A percentile compares a stretch with the other conserved stretches of the same genome.
Conservation (phyloP, 2,329 filamentous ascomycete genomes). For the Cephalotrichum gorgonifer region DNA sequence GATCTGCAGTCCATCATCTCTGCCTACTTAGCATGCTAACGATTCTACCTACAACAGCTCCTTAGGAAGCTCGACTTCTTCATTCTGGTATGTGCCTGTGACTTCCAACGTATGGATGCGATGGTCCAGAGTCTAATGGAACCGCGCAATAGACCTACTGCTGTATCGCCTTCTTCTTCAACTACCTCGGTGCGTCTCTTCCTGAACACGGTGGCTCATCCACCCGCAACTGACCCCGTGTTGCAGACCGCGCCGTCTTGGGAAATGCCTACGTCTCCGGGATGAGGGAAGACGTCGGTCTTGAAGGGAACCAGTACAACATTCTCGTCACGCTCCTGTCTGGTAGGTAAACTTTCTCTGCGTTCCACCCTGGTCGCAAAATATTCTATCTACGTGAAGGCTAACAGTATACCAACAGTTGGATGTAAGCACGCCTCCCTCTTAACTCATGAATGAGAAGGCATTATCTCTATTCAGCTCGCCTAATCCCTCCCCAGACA, state of each 20-base stretch:
- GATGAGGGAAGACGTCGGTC: slow-evolving; percentile 13
- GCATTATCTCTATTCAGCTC: no score
- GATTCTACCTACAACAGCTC: no score
- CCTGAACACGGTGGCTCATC: slow-evolving; percentile 43
- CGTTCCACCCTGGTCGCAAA: no score
- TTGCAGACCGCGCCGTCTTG: slow-evolving; percentile 26
- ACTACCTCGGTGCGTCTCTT: slow-evolving; percentile 26
- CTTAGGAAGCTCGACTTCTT: slow-evolving; percentile 35
- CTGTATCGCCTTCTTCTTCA: slow-evolving; percentile 11
- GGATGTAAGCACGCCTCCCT: not conserved
- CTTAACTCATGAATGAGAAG: no score
- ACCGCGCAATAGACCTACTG: slow-evolving; percentile 11
- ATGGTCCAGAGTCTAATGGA: no score
- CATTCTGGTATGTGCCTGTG: slow-evolving; percentile 48
- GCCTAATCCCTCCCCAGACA: slow-evolving; percentile 5
- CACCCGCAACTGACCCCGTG: no score
- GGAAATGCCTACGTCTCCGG: slow-evolving; percentile 21
- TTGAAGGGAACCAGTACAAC: slow-evolving; percentile 3
- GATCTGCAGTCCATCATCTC: not conserved
- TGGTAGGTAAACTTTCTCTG: no score
- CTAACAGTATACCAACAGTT: no score
- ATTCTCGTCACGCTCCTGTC: slow-evolving; percentile 11
- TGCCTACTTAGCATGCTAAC: no score
- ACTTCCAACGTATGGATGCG: no score
- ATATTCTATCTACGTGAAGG: no score